Conservation (phyloP, 176 grass and related monocot genomes). For the Lolium rigidum region DNA sequence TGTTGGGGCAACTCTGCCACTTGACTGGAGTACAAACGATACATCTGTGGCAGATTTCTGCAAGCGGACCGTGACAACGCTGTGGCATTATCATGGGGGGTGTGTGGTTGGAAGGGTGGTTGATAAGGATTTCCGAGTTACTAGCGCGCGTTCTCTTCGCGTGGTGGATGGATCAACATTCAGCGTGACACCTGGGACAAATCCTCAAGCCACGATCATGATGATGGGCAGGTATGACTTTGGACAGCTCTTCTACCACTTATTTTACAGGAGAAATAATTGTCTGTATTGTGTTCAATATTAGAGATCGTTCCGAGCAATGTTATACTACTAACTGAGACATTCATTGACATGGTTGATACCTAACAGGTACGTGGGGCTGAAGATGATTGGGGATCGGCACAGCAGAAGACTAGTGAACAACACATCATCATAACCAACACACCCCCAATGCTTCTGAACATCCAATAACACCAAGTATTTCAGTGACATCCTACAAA, state of each 20-base stretch:
- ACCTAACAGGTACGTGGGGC: conserved; percentile 63
- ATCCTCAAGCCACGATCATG: conserved; percentile 90
- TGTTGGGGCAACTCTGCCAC: conserved; percentile 59
- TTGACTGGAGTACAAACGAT: conserved; percentile 58
- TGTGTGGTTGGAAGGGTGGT: conserved; percentile 78
- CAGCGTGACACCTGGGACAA: conserved; percentile 78
- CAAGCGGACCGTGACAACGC: conserved; percentile 66
- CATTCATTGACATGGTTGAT: background rate
- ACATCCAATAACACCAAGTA: conserved; percentile 5
- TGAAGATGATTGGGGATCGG: conserved; percentile 69
- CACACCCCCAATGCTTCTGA: background rate
- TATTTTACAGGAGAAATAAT: background rate
- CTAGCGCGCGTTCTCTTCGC: conserved; percentile 51
- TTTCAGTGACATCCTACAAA: background rate
- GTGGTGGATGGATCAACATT: conserved; percentile 84
- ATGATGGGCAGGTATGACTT: conserved; percentile 89
- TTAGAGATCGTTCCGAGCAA: background rate
- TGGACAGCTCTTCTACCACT: background rate
- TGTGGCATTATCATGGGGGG: conserved; percentile 97
- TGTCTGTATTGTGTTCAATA: background rate
- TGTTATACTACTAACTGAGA: conserved; percentile 9
- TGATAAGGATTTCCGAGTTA: conserved; percentile 76
- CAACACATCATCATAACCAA: conserved; percentile 36
- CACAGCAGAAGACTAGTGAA: conserved; percentile 52
- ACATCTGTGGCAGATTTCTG: conserved; percentile 63